A percentile compares a stretch with the other conserved stretches of the same genome.
phyloP scores from a whole-genome alignment of 495 filamentous ascomycete genomes.

The Acidiella bohemica region DNA sequence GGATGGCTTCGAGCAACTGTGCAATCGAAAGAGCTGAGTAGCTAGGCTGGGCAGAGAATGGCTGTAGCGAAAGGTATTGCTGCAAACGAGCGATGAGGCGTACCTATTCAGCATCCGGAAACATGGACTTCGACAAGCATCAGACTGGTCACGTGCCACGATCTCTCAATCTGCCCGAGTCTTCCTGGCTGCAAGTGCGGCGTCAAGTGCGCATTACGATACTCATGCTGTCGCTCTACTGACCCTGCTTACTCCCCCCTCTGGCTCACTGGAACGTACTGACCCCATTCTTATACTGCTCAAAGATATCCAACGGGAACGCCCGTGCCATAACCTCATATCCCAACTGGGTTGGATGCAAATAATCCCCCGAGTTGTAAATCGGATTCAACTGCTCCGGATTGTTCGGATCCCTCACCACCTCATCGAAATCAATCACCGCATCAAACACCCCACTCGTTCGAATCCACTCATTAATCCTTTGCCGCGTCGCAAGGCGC shows the following conservation, averaged over 20 bases:
- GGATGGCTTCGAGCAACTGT: background rate
- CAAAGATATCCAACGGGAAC: slow-evolving; percentile 47
- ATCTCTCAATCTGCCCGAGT: no score
- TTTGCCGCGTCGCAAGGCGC: slow-evolving; percentile 43
- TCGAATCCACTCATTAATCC: slow-evolving; percentile 52
- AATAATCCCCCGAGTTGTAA: slow-evolving; percentile 54
- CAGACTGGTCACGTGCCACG: no score
- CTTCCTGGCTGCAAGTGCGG: no score
- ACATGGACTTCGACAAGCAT: no score
- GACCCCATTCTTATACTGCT: slow-evolving; percentile 22
- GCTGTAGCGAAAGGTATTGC: slow-evolving; percentile 10
- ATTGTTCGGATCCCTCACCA: slow-evolving; percentile 40
- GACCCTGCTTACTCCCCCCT: no score
- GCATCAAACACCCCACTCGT: slow-evolving; percentile 44
- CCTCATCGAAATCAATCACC: slow-evolving; percentile 49
- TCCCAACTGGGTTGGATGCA: slow-evolving; percentile 56
- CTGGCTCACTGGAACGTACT: slow-evolving; percentile 1
- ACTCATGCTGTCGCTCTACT: no score
- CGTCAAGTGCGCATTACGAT: no score
- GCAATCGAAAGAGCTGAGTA: slow-evolving; percentile 7
- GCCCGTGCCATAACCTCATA: slow-evolving; percentile 48
- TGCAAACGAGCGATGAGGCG: no score
- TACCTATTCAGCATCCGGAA: no score
- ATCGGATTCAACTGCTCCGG: slow-evolving; percentile 32
- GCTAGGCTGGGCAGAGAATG: background rate